phyloP scores from a whole-genome alignment of 1,284 basidiomycete species.

The Tilletia setariae region DNA sequence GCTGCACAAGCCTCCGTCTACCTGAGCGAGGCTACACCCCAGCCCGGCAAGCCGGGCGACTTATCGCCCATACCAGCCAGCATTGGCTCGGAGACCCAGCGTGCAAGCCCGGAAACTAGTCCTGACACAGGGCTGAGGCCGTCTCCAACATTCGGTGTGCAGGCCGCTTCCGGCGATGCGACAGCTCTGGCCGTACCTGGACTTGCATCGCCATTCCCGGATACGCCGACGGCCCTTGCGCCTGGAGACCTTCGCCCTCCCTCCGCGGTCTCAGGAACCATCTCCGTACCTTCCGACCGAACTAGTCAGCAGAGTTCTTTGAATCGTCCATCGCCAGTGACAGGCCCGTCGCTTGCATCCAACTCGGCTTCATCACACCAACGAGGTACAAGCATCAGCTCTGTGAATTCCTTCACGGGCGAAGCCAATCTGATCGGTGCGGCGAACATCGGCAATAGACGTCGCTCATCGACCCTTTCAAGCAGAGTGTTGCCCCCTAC shows the following conservation, averaged over 20 bases:
- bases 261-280: neutral
- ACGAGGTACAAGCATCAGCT: neutral
- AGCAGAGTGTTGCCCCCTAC: neutral
- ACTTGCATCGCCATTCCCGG: neutral
- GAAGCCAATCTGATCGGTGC: slow-evolving; percentile 11
- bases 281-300: neutral
- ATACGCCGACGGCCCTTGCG: neutral
- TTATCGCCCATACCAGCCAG: neutral
- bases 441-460: neutral
- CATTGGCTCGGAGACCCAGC: neutral
- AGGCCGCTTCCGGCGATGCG: too few relatives aligned
- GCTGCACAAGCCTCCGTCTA: neutral
- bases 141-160: neutral
- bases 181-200: neutral
- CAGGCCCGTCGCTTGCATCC: neutral
- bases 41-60: neutral
- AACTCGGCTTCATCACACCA: neutral
- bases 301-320: neutral
- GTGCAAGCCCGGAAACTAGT: neutral
- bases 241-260: neutral
- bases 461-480: slow-evolving; percentile 5
- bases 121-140: neutral
- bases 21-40: too few relatives aligned
- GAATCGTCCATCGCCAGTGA: neutral
- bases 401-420: slow-evolving; percentile 1